phyloP scores from a whole-genome alignment of 179 eudicot species.

The Beta macrorhiza region DNA sequence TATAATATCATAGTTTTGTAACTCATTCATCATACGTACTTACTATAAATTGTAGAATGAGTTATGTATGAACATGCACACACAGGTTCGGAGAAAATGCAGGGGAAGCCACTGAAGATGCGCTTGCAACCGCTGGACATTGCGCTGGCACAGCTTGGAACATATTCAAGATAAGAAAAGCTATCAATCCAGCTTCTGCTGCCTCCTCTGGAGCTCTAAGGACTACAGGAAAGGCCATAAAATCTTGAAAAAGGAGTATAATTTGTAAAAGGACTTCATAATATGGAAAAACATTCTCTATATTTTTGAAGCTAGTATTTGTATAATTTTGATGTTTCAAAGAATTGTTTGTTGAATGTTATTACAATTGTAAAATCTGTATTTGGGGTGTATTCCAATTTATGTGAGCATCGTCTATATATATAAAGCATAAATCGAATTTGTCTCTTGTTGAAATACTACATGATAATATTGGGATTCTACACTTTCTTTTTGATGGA shows the following conservation, averaged over 20 bases:
- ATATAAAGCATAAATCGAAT: no score
- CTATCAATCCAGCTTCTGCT: conserved; percentile 67
- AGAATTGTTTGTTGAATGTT: conserved; percentile 4
- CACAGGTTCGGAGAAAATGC: conserved; percentile 77
- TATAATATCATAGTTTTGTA: no score
- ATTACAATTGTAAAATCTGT: neutral
- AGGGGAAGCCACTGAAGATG: conserved; percentile 77
- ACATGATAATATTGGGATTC: no score
- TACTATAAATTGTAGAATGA: neutral
- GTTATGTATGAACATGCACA: no score
- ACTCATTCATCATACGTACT: no score
- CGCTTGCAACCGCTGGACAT: conserved; percentile 79
- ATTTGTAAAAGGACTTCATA: neutral
- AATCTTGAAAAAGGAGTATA: conserved; percentile 11
- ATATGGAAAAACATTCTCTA: neutral
- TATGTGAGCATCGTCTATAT: no score
- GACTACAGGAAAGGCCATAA: conserved; percentile 33
- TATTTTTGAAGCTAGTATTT: neutral
- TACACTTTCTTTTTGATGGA: no score
- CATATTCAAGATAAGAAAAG: conserved; percentile 67
- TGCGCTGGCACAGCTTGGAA: conserved; percentile 82
- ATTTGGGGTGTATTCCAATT: neutral
- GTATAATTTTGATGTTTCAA: neutral
- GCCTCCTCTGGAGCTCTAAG: conserved; percentile 44
- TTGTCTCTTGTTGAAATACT: no score